Evolutionary conservation across 2,329 filamentous ascomycete genomes (phyloP).

Genomic region (Cladosporium sp.): DNA sequence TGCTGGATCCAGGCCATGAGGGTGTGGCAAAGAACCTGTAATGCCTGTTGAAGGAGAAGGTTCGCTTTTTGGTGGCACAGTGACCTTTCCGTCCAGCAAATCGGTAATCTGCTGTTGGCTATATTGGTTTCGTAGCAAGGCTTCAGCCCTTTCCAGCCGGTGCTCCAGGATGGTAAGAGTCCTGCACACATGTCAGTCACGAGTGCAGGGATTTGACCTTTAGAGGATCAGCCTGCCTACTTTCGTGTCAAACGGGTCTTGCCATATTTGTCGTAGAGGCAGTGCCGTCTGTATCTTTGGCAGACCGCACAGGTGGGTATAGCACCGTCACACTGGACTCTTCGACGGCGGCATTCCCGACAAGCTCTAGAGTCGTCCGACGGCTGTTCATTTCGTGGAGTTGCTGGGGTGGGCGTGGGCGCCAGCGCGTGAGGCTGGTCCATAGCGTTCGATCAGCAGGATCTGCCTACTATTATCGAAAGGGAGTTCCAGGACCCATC

Average conservation of each 20-base stretch:
- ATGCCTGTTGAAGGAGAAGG: neutral
- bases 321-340: conserved; percentile 7
- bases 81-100: conserved; percentile 1
- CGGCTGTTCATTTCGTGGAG: neutral
- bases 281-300: conserved; percentile 12
- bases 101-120: conserved; percentile 2
- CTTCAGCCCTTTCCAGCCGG: conserved; percentile 7
- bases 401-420: conserved; percentile 3
- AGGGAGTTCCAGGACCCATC: too few relatives aligned
- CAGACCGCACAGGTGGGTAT: conserved; percentile 9
- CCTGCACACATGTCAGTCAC: neutral
- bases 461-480: too few relatives aligned
- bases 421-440: neutral
- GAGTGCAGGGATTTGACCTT: neutral
- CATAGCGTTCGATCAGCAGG: neutral
- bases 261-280: conserved; percentile 10
- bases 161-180: conserved; percentile 7
- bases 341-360: conserved; percentile 10
- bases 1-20: neutral
- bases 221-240: neutral
- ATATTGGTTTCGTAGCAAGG: conserved; percentile 1
- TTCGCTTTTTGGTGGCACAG: too few relatives aligned
- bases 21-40: neutral
- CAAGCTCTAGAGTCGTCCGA: conserved; percentile 1
- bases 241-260: conserved; percentile 11